phyloP scores from a whole-genome alignment of 2,329 filamentous ascomycete species.

The Exutisphaerella laricina region DNA sequence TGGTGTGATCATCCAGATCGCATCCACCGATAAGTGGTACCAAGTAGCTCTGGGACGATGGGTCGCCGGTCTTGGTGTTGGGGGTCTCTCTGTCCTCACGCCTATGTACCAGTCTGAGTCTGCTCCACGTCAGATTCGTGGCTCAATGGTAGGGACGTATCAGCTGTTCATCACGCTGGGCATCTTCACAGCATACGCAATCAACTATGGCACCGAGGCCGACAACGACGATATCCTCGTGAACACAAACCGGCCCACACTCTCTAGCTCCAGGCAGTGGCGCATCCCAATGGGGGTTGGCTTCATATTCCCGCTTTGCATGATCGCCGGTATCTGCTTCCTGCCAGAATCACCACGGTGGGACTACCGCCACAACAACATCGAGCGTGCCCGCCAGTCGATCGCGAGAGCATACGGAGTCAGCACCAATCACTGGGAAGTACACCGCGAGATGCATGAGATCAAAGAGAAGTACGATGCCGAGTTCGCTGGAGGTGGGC shows the following conservation, averaged over 20 bases:
- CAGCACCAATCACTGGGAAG: constrained; percentile 49
- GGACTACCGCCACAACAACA: constrained; percentile 52
- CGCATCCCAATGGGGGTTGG: constrained; percentile 58
- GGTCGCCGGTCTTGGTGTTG: constrained; percentile 62
- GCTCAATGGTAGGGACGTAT: constrained; percentile 58
- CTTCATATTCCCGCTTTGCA: constrained; percentile 52
- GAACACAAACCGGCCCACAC: background rate
- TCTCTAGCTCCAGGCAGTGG: constrained; percentile 46
- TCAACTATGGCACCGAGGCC: constrained; percentile 57
- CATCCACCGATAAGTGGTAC: constrained; percentile 52
- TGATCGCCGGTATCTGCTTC: constrained; percentile 50
- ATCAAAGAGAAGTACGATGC: constrained; percentile 53
- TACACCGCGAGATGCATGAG: constrained; percentile 49
- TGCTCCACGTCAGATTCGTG: constrained; percentile 59
- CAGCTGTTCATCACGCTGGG: constrained; percentile 66
- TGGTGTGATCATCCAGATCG: constrained; percentile 62
- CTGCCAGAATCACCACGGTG: constrained; percentile 55
- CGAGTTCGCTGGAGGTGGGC: constrained; percentile 43
- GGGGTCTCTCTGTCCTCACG: constrained; percentile 57
- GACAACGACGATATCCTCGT: constrained; percentile 34
- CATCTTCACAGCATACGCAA: constrained; percentile 48
- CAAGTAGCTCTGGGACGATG: constrained; percentile 61
- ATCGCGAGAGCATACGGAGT: constrained; percentile 53
- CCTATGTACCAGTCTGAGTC: constrained; percentile 66
- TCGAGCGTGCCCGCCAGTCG: constrained; percentile 47